These are phyloP conservation scores for Huiozyma sinensis DNA, from an alignment of 805 yeast species.

Conservation along the genomic window DNA sequence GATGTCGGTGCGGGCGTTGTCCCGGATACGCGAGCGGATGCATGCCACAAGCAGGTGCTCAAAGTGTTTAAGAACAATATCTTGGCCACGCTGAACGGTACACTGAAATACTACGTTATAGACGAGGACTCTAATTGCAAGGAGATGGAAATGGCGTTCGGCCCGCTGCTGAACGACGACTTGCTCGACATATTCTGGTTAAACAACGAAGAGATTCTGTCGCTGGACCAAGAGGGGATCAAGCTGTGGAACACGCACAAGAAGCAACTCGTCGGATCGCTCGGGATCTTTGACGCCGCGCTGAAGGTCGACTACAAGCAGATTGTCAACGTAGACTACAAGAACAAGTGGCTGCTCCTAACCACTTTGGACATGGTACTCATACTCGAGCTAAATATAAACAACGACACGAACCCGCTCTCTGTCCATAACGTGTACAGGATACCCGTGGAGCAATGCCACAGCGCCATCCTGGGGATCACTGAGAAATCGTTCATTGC, in stretches of 20 bases:
- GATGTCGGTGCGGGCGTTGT: not conserved
- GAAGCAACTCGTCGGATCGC: not conserved
- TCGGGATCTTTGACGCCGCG: not conserved
- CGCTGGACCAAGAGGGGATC: constrained; percentile 14
- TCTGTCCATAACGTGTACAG: constrained; percentile 8
- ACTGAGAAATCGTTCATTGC: constrained; percentile 26
- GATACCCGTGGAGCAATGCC: constrained; percentile 2
- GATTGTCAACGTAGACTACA: constrained; percentile 17
- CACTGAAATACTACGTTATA: constrained; percentile 4
- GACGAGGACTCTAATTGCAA: constrained; percentile 6
- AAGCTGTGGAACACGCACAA: constrained; percentile 10
- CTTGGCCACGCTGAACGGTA: constrained; percentile 4
- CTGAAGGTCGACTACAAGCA: constrained; percentile 3
- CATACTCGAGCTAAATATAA: constrained; percentile 10
- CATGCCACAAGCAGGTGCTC: constrained; percentile 1
- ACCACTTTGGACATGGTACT: constrained; percentile 8
- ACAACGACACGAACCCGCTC: constrained; percentile 2
- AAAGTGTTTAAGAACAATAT: constrained; percentile 7
- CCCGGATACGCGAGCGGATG: not conserved
- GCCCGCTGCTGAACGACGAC: not conserved
- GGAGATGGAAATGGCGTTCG: constrained; percentile 3
- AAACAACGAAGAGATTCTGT: constrained; percentile 11
- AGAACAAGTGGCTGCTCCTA: constrained; percentile 22
- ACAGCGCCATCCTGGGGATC: constrained; percentile 19
- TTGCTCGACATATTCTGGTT: constrained; percentile 19